phyloP scores from a whole-genome alignment of 2,329 filamentous ascomycete species.

The Cladosporium austrohemisphaericum region DNA sequence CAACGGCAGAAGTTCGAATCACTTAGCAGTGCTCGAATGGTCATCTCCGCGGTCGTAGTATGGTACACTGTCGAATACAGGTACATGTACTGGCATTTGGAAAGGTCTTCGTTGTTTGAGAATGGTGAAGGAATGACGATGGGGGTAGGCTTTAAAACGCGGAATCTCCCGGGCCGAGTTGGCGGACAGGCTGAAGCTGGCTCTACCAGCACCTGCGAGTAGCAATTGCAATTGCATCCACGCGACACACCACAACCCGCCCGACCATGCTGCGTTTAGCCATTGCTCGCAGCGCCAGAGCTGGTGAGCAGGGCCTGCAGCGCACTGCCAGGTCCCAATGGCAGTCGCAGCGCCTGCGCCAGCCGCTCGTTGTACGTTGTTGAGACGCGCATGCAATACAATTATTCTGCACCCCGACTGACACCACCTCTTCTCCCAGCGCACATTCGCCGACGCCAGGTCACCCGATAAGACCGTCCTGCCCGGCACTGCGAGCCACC shows the following conservation, averaged over 20 bases:
- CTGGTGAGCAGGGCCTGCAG: constrained; percentile 19
- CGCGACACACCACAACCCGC: constrained; percentile 1
- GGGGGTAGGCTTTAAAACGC: too few relatives aligned
- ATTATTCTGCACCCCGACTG: background rate
- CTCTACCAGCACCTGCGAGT: too few relatives aligned
- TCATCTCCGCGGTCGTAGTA: too few relatives aligned
- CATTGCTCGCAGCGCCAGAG: constrained; percentile 20
- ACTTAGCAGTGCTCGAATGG: too few relatives aligned
- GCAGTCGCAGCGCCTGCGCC: constrained; percentile 20
- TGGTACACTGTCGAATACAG: too few relatives aligned
- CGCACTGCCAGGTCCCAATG: constrained; percentile 21
- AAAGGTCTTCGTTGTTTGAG: too few relatives aligned
- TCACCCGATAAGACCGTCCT: constrained; percentile 33
- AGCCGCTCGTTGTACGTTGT: constrained; percentile 18
- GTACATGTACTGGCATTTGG: too few relatives aligned
- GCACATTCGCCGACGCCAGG: constrained; percentile 29
- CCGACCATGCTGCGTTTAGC: constrained; percentile 21
- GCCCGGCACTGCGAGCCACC: constrained; percentile 30
- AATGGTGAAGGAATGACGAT: too few relatives aligned
- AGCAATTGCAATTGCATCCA: background rate
- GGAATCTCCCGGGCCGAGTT: too few relatives aligned
- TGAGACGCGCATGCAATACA: constrained; percentile 11
- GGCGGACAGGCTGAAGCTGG: too few relatives aligned
- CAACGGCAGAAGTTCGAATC: too few relatives aligned
- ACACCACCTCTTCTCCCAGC: constrained; percentile 19